Base-by-base conservation (phyloP, 176 grass and related monocot genomes). In the maize (Zea mays) region DNA sequence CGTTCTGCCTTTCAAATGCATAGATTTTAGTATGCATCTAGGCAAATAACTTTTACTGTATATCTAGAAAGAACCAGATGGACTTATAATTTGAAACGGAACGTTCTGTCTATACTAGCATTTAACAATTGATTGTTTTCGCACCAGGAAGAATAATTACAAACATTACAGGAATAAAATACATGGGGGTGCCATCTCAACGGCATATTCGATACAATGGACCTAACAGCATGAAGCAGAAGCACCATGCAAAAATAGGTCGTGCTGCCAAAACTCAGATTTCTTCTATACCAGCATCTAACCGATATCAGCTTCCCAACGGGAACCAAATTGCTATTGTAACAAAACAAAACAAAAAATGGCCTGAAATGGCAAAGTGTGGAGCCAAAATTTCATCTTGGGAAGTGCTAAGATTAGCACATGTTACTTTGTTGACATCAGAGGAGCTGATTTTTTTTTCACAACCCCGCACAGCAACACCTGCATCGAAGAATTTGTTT, bases 111-210 rank as follows among this genome's bases (percentile, higher is more conserved):
- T 79, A 74, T 46, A 75, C 62, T 76, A 73, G 74, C 27, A 84
- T 81, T 70, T 74, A 60, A 65, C 46, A 87, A 86, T 40, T 43
- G 63, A n/a, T 79, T 65, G 39, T 44, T 64, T 27, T 82, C 42
- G 62, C 64, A 76, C 19, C 67, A 33, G 65, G 65, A 71, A 82
- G 52, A 86, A 83, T 83, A 89, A 88, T 89, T 89, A 91, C 92
- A 94, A 72, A 77, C 76, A 75, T 85, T 88, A 91, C 83, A 91
- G 6, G 64, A 69, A 75, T 19, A 80, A 80, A 79, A 75, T 88
- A 84, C 75, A 88, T 7, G 34, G 75, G 27, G 63, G 70, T 88
- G 77, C 64, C 79, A 75, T 89, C 65, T 12, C 27, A 37, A 86
- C 13, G 55, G 15, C 38, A n/a, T 89, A 62, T 90, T 57, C 21